Evolutionary conservation across 2,329 filamentous ascomycete genomes (phyloP).

Genomic region (Ilyonectria destructans): DNA sequence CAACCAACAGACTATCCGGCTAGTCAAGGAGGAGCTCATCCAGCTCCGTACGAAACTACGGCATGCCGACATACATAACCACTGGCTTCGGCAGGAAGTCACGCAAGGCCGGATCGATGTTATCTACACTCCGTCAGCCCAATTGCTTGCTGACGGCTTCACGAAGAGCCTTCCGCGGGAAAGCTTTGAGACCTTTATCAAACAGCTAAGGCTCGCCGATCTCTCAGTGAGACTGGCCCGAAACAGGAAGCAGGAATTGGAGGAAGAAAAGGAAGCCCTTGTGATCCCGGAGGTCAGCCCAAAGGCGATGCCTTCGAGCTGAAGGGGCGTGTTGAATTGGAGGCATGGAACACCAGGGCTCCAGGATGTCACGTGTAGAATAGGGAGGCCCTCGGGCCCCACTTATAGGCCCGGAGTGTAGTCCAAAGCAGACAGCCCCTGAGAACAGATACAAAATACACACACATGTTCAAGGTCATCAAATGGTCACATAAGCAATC

Average conservation of each 20-base stretch:
- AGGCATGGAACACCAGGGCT: no score
- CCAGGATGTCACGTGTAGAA: no score
- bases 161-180: not conserved
- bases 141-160: not conserved
- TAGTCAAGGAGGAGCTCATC: not conserved
- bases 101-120: not conserved
- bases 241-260: not conserved
- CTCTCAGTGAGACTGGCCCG: not conserved
- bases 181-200: not conserved
- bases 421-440: no score
- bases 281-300: not conserved
- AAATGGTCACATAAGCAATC: no score
- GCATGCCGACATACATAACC: slow-evolving; percentile 16
- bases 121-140: not conserved
- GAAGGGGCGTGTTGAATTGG: no score
- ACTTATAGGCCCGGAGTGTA: no score
- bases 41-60: slow-evolving; percentile 2
- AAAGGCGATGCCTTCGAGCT: not conserved
- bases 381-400: no score
- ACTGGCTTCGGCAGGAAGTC: slow-evolving; percentile 15
- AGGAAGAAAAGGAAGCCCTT: not conserved
- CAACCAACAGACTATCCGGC: not conserved
- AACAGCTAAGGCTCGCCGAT: not conserved
- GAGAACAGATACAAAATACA: no score
- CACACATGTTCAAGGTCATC: no score